Conservation (phyloP, 2,329 filamentous ascomycete genomes). For the Emericellopsis atlantica region DNA sequence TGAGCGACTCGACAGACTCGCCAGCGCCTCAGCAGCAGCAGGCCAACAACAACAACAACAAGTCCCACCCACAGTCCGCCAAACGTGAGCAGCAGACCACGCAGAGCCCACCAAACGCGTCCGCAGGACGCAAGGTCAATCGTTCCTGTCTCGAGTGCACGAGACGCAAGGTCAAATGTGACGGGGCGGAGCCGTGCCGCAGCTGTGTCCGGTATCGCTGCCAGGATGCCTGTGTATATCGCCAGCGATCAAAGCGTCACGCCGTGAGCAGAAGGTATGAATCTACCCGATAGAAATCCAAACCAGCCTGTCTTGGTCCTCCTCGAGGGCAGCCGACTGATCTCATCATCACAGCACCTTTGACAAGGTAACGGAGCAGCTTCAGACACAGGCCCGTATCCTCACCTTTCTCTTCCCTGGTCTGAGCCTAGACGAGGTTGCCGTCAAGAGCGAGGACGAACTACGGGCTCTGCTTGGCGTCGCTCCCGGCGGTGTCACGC, state of each 20-base stretch:
- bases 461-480: conserved; percentile 7
- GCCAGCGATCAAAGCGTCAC: conserved; percentile 15
- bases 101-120: not conserved
- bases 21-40: too few species aligned
- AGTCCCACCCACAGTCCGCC: too few species aligned
- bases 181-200: conserved; percentile 15
- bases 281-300: too few species aligned
- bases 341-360: conserved; percentile 7
- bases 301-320: not conserved
- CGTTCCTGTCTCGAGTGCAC: conserved; percentile 7
- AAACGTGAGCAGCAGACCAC: too few species aligned
- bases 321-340: not conserved
- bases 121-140: conserved; percentile 4
- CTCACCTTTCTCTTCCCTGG: conserved; percentile 11
- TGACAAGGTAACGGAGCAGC: conserved; percentile 11
- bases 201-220: conserved; percentile 22
- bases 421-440: conserved; percentile 5
- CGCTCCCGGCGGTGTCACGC: not conserved
- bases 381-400: conserved; percentile 9
- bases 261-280: conserved; percentile 14
- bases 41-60: too few species aligned
- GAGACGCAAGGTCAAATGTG: conserved; percentile 19
- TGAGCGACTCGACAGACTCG: too few species aligned
- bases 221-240: conserved; percentile 13
- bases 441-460: conserved; percentile 9